Evolutionary conservation across 176 grass and related monocot species (phyloP).

Genomic region (Ensete ventricosum): DNA sequence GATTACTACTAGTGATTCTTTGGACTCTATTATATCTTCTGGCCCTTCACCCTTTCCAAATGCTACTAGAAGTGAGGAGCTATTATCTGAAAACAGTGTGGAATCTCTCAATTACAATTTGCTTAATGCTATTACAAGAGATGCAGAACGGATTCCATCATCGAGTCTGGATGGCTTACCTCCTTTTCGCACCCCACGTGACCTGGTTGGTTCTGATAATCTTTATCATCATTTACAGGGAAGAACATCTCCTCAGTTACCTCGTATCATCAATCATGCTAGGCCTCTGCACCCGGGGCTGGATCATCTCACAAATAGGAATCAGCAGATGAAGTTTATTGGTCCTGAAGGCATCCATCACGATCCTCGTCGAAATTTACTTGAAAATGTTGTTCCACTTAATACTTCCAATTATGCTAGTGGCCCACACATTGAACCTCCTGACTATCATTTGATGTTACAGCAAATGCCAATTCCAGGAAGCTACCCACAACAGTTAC

Average conservation of each 20-base stretch:
- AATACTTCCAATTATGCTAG: constrained; percentile 32
- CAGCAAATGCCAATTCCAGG: constrained; percentile 49
- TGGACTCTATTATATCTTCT: constrained; percentile 32
- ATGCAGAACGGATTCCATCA: constrained; percentile 37
- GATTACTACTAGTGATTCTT: constrained; percentile 47
- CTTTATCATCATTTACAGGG: constrained; percentile 58
- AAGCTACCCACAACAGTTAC: constrained; percentile 34
- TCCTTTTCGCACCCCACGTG: constrained; percentile 23
- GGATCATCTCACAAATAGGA: constrained; percentile 33
- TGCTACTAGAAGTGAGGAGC: constrained; percentile 36
- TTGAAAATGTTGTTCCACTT: constrained; percentile 48
- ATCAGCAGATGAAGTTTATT: constrained; percentile 40
- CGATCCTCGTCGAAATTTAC: constrained; percentile 42
- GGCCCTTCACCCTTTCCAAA: constrained; percentile 32
- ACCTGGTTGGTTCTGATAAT: constrained; percentile 34
- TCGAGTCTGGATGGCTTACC: constrained; percentile 35
- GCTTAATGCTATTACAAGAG: constrained; percentile 38
- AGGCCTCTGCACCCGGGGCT: background rate
- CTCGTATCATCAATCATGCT: constrained; percentile 24
- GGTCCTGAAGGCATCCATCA: constrained; percentile 41
- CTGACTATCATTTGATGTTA: constrained; percentile 57
- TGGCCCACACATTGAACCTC: constrained; percentile 42
- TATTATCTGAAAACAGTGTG: constrained; percentile 30
- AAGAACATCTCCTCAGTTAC: constrained; percentile 35
- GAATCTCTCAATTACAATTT: constrained; percentile 49